Percentiles rank a stretch among this genome's conserved stretches.
Conservation (phyloP, 2,329 filamentous ascomycete genomes). For the Neonectria sp. region DNA sequence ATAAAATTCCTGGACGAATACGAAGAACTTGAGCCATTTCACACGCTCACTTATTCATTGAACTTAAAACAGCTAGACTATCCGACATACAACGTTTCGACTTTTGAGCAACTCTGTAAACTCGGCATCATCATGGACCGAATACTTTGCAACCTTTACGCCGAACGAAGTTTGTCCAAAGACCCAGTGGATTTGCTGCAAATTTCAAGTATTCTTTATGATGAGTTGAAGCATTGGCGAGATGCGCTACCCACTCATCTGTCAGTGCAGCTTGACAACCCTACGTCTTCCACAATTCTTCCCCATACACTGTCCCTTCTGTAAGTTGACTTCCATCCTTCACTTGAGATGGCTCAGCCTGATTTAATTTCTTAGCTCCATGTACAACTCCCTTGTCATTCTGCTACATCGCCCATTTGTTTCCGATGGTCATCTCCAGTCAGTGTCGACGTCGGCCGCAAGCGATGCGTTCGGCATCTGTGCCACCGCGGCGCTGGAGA, state of each 20-base stretch:
- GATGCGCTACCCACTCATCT: slow-evolving; percentile 59
- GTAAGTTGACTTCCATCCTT: neutral
- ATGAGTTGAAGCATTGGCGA: slow-evolving; percentile 60
- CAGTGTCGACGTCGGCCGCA: slow-evolving; percentile 53
- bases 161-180: slow-evolving; percentile 57
- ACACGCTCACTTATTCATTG: slow-evolving; percentile 56
- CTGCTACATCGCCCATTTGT: slow-evolving; percentile 69
- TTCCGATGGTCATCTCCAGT: slow-evolving; percentile 63
- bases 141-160: slow-evolving; percentile 62
- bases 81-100: slow-evolving; percentile 60
- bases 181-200: slow-evolving; percentile 51
- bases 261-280: slow-evolving; percentile 49
- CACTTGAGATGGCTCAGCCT: neutral
- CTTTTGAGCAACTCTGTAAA: slow-evolving; percentile 48
- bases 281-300: slow-evolving; percentile 61
- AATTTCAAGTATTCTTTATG: slow-evolving; percentile 49
- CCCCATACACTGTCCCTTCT: slow-evolving; percentile 54
- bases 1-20: slow-evolving; percentile 64
- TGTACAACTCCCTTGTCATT: slow-evolving; percentile 67
- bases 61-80: slow-evolving; percentile 51
- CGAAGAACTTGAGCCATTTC: slow-evolving; percentile 68
- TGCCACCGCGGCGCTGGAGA: slow-evolving; percentile 59
- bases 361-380: slow-evolving; percentile 48
- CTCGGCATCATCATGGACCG: slow-evolving; percentile 54
- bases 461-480: slow-evolving; percentile 60